Percentiles rank a stretch among this genome's conserved stretches.
phyloP scores from a whole-genome alignment of 2,329 filamentous ascomycete genomes.

The Dactylellina parvicollis region DNA sequence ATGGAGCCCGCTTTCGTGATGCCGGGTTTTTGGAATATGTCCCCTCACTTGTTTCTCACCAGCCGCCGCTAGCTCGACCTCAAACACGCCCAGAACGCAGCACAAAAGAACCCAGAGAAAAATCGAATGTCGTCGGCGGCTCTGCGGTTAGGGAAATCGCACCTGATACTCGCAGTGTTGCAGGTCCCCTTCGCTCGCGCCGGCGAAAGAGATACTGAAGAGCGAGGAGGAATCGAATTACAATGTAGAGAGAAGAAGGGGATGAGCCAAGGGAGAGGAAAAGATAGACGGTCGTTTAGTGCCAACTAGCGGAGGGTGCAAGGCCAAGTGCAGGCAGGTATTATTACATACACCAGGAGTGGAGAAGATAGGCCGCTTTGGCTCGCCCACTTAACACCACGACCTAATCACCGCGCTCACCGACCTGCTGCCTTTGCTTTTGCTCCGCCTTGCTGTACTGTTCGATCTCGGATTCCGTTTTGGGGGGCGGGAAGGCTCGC shows the following conservation, averaged over 20 bases:
- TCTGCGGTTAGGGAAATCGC: neutral
- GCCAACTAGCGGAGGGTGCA: neutral
- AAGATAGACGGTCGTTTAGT: constrained; percentile 10
- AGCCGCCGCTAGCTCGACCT: constrained; percentile 14
- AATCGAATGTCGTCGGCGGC: constrained; percentile 12
- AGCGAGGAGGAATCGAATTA: constrained; percentile 11
- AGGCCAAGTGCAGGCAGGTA: constrained; percentile 26
- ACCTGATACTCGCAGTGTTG: neutral
- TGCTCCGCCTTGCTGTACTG: constrained; percentile 48
- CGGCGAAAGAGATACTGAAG: constrained; percentile 21
- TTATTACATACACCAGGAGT: constrained; percentile 26
- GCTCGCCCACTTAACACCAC: constrained; percentile 14
- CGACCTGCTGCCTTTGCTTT: constrained; percentile 29
- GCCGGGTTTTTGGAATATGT: neutral
- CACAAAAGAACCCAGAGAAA: too few relatives aligned
- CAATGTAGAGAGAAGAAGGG: constrained; percentile 1
- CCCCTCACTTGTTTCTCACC: constrained; percentile 34
- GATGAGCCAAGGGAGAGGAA: constrained; percentile 14
- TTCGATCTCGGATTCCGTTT: constrained; percentile 47
- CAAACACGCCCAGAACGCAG: constrained; percentile 16
- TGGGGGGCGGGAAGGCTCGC: constrained; percentile 42
- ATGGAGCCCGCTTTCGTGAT: neutral
- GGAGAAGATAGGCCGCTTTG: constrained; percentile 41
- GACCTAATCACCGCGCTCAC: too few relatives aligned
- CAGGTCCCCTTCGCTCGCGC: constrained; percentile 27